Base-by-base conservation (phyloP, 164 flowering plant species). In the grape (Vitis vinifera) region DNA sequence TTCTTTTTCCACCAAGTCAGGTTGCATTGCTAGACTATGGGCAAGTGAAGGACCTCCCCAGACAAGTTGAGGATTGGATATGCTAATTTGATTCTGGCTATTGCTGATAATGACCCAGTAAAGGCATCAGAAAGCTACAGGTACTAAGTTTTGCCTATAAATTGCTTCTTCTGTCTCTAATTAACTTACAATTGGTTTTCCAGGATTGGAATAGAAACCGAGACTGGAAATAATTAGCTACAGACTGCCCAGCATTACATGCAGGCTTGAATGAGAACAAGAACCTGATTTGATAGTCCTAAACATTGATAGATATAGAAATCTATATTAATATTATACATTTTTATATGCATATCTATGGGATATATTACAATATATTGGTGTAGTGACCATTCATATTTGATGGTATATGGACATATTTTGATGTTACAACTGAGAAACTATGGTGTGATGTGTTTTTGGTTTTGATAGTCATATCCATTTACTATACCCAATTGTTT, bases 11-110 rank as follows among this genome's bases (percentile, higher is more conserved):
- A 27, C 53, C 27, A 44, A 50, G n/a, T 72, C 80, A 94, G 98
- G 97, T 94, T 74, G 97, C 91, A 11, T 81, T 94, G 87, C 87
- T 94, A 49, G 99, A 94, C 74, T 94, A 94, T 75, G 99, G 97
- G 69, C 99, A 94, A 85, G 99, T 94, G 80, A 94, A 92, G 85
- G 92, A 92, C 80, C 95, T 94, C 44, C 44, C 93, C 97, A 23
- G 88, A 92, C 10, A 51, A 72, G 31, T 70, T 94, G 73, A 89
- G 99, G 83, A 90, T 94, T 70, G 97, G 93, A 63, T 94, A 88
- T 86, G 97, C 99, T 51, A 84, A 76, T 70, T 85, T 94, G 31
- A 84, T 94, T 73, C 81, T 92, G 76, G 97, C 93, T 55, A 87
- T 94, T 37, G 97, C 90, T 62, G 94, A 94, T 82, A 78, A 77